phyloP scores from a whole-genome alignment of 2,329 filamentous ascomycete genomes.

The Biscogniauxia sp. region DNA sequence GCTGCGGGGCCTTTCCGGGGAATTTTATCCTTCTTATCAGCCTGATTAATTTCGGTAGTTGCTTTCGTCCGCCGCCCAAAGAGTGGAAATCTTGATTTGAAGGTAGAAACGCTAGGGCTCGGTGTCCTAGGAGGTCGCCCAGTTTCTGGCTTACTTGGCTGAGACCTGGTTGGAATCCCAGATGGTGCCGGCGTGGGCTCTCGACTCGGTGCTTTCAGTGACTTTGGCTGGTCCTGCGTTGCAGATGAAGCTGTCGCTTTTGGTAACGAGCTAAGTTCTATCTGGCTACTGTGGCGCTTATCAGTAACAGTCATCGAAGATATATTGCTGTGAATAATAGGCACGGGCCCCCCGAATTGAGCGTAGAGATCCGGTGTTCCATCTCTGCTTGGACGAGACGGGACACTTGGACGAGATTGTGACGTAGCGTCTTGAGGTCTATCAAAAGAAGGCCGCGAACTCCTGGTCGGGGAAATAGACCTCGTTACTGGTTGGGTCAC shows the following conservation, averaged over 20 bases:
- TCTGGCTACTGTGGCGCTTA: slow-evolving; percentile 42
- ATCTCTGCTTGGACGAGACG: slow-evolving; percentile 65
- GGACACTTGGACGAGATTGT: slow-evolving; percentile 41
- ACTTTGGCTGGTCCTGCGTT: slow-evolving; percentile 30
- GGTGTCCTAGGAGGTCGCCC: slow-evolving; percentile 42
- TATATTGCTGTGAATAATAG: slow-evolving; percentile 63
- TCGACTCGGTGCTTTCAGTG: slow-evolving; percentile 31
- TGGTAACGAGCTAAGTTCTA: slow-evolving; percentile 33
- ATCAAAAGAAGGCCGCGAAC: slow-evolving; percentile 22
- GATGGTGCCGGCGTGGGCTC: slow-evolving; percentile 36
- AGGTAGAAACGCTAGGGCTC: slow-evolving; percentile 56
- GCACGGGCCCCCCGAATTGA: slow-evolving; percentile 49
- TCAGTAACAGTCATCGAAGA: slow-evolving; percentile 48
- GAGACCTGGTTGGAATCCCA: slow-evolving; percentile 11
- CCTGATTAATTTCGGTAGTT: slow-evolving; percentile 44
- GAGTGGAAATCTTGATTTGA: slow-evolving; percentile 69
- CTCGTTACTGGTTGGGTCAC: slow-evolving; percentile 28
- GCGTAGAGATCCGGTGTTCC: slow-evolving; percentile 62
- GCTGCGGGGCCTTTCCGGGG: slow-evolving; percentile 76
- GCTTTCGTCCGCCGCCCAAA: slow-evolving; percentile 73
- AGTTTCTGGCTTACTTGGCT: slow-evolving; percentile 27
- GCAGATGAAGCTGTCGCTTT: slow-evolving; percentile 37
- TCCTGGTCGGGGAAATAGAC: slow-evolving; percentile 35
- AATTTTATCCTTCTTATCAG: slow-evolving; percentile 57
- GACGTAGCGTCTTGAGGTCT: slow-evolving; percentile 28